phyloP scores from a whole-genome alignment of 2,329 filamentous ascomycete species.

The Phialophora tarda region DNA sequence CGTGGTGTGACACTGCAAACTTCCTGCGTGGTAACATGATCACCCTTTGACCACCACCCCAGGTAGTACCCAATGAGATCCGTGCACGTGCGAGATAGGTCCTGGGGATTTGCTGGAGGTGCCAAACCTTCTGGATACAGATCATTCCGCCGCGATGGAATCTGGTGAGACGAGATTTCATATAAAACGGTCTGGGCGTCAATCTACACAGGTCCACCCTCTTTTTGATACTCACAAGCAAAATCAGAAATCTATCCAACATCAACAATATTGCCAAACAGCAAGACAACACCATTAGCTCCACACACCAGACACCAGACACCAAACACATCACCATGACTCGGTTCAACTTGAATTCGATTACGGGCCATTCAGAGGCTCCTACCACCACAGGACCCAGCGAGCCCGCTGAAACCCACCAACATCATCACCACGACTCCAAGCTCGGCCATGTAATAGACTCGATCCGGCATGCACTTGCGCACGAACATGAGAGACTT shows the following conservation, averaged over 20 bases:
- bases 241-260: conserved; percentile 1
- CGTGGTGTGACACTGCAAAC: conserved; percentile 24
- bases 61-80: background rate
- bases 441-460: conserved; percentile 30
- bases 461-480: conserved; percentile 26
- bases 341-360: conserved; percentile 11
- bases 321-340: conserved; percentile 18
- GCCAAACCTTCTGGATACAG: background rate
- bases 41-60: background rate
- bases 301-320: background rate
- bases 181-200: background rate
- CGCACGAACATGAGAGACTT: conserved; percentile 30
- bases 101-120: background rate
- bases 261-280: conserved; percentile 1
- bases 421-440: conserved; percentile 22
- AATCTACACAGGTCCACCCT: background rate
- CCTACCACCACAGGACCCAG: background rate
- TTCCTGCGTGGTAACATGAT: conserved; percentile 15
- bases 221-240: conserved; percentile 3
- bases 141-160: background rate
- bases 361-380: conserved; percentile 9
- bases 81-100: background rate
- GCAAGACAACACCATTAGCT: conserved; percentile 4
- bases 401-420: background rate
- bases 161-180: background rate